phyloP scores from a whole-genome alignment of 208 protist genomes.

The Acanthamoeba healyi region DNA sequence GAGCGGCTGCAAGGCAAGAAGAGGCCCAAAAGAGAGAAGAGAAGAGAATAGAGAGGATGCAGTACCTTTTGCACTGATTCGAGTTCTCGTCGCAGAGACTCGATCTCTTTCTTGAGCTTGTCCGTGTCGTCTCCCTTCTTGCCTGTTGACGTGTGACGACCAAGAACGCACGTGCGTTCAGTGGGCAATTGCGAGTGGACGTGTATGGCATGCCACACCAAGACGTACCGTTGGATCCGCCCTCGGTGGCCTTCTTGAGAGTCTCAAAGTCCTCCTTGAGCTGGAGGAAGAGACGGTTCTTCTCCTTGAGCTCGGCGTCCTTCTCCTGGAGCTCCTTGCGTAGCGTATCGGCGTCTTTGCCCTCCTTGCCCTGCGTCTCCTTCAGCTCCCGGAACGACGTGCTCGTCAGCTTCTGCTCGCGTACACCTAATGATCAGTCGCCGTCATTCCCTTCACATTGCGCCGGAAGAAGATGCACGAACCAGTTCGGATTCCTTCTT shows the following conservation, averaged over 20 bases:
- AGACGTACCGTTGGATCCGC: background rate
- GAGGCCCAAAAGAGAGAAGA: background rate
- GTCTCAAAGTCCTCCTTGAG: conserved; percentile 28
- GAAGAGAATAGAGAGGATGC: background rate
- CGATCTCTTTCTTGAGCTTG: conserved; percentile 1
- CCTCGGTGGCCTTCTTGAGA: conserved; percentile 1
- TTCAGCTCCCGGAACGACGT: conserved; percentile 37
- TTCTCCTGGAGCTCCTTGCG: conserved; percentile 19
- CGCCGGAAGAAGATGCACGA: background rate
- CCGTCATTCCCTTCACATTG: too few species aligned
- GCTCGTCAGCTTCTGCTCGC: conserved; percentile 13
- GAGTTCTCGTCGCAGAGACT: background rate
- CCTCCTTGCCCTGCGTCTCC: background rate
- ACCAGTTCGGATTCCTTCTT: conserved; percentile 13
- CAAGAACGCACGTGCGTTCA: background rate
- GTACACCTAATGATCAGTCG: too few species aligned
- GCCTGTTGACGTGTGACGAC: background rate
- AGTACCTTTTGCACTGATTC: background rate
- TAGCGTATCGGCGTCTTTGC: background rate
- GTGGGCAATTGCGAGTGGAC: too few species aligned
- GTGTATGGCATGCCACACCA: too few species aligned
- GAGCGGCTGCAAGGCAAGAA: too few species aligned
- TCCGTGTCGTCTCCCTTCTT: conserved; percentile 17
- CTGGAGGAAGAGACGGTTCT: background rate
- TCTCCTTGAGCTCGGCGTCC: conserved; percentile 24